Base-by-base conservation (phyloP, 2,329 filamentous ascomycete genomes). In the Beauveria varroae region DNA sequence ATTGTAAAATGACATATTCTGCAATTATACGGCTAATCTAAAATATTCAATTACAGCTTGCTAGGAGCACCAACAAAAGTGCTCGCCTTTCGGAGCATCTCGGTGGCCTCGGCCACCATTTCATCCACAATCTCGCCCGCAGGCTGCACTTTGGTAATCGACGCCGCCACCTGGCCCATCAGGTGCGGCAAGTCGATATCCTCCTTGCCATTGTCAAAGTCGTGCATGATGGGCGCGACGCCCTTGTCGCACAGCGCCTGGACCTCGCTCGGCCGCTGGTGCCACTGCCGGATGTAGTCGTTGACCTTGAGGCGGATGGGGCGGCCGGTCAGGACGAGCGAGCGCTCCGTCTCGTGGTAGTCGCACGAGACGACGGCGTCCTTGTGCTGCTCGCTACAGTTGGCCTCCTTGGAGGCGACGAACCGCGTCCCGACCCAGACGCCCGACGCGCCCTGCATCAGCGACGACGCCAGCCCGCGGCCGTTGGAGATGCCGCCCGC, bases 391-490 rank as follows among this genome's bases (percentile, higher is more conserved):
- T 87, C 81, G 72, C 87, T 90, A 69, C 91, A 92, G 18, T 87
- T 88, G 1, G 92, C 92, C 78, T 97, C 93, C 34, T 79, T 80
- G 9, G 85, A 86, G 1, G 93, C 93, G 18, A 97, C 91, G 74
- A 97, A 97, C 20, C 93, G 81, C 63, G 93, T 97, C 30, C 93
- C 93, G 1, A 98, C 93, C 93, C 93, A 98, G 1, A 95, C 93
- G 12, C 90, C 93, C 3, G 83, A 81, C 1, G 93, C 93, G 18
- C 93, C 93, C 70, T 95, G 89, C 86, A 96, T 93, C 72, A 98
- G 77, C 64, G 86, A 87, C 62, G 86, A 86, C 0, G 93, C 93
- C 62, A 98, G 78, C 57, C 88, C 87, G n/a, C 91, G 82, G 1
- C 93, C 93, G 70, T 95, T 89, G 69, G 85, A 86, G 49, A 98